Conservation (phyloP, 306 rosid genomes). For the Vachellia collinsii region DNA sequence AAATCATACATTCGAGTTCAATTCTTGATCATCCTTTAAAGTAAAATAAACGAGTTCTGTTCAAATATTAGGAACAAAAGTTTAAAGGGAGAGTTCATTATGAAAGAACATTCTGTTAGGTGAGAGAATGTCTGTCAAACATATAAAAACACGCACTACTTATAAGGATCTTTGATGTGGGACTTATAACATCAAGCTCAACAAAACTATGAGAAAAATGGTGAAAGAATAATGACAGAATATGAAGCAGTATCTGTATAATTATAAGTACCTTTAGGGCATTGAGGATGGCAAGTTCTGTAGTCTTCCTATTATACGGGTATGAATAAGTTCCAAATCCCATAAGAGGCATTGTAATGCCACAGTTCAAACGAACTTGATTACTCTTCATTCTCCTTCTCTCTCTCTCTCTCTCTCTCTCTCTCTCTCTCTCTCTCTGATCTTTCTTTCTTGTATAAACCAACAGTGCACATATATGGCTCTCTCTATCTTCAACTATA, state of each 20-base stretch:
- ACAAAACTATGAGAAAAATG: neutral
- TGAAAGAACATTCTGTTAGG: no score
- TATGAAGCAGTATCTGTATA: neutral
- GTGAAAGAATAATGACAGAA: neutral
- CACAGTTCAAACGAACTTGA: constrained; percentile 71
- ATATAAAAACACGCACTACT: no score
- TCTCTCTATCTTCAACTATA: constrained; percentile 41
- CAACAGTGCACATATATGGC: constrained; percentile 35
- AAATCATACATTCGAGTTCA: neutral
- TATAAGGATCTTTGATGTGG: no score
- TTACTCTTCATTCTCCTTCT: constrained; percentile 48
- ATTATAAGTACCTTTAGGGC: constrained; percentile 67
- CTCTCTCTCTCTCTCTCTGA: neutral
- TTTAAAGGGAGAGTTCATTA: no score
- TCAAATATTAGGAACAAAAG: no score
- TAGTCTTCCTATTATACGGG: constrained; percentile 59
- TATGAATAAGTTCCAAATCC: constrained; percentile 86
- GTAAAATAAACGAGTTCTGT: neutral
- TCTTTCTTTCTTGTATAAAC: neutral
- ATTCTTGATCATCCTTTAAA: neutral
- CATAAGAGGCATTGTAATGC: constrained; percentile 76
- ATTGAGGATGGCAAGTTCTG: constrained; percentile 69
- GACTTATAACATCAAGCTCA: neutral
- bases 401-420: neutral
- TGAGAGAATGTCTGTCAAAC: no score